Percentiles rank a stretch among this genome's conserved stretches.
These are phyloP conservation scores for Circinella umbellata DNA, from an alignment of 371 early-diverging fungal species.

Conservation along the genomic window DNA sequence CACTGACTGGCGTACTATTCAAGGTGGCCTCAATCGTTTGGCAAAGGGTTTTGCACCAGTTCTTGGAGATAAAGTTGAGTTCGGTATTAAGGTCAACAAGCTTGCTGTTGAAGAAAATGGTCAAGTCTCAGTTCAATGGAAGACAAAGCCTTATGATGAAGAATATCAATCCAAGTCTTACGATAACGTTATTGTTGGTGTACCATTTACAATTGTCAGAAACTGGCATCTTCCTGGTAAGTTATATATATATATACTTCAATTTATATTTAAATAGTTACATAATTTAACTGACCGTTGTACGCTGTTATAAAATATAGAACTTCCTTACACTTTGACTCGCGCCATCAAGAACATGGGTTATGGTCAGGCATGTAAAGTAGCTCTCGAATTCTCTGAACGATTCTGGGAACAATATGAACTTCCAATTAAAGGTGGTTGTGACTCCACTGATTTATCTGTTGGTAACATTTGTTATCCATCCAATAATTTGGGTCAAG, in stretches of 20 bases:
- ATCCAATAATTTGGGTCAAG: slow-evolving; percentile 29
- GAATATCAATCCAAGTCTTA: slow-evolving; percentile 27
- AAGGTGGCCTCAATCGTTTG: slow-evolving; percentile 38
- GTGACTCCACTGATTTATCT: slow-evolving; percentile 33
- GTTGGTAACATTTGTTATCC: slow-evolving; percentile 34
- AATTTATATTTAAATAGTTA: no score
- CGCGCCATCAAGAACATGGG: slow-evolving; percentile 31
- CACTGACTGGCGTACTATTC: slow-evolving; percentile 34
- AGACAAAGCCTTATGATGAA: slow-evolving; percentile 25
- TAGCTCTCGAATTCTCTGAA: slow-evolving; percentile 34
- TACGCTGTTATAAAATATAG: neutral
- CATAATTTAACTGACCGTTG: no score
- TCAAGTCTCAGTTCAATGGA: slow-evolving; percentile 37
- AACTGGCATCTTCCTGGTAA: slow-evolving; percentile 40
- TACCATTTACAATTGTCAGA: slow-evolving; percentile 36
- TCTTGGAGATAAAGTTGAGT: slow-evolving; percentile 34
- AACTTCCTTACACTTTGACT: slow-evolving; percentile 30
- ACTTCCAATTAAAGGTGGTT: slow-evolving; percentile 36
- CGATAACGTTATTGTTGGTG: slow-evolving; percentile 40
- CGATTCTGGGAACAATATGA: slow-evolving; percentile 43
- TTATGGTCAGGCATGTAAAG: slow-evolving; percentile 33
- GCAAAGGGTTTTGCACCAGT: slow-evolving; percentile 35
- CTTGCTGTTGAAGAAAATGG: slow-evolving; percentile 25
- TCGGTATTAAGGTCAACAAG: slow-evolving; percentile 24
- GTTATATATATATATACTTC: neutral